Base-by-base conservation (phyloP, 2,329 filamentous ascomycete species). In the Aspergillus felis region DNA sequence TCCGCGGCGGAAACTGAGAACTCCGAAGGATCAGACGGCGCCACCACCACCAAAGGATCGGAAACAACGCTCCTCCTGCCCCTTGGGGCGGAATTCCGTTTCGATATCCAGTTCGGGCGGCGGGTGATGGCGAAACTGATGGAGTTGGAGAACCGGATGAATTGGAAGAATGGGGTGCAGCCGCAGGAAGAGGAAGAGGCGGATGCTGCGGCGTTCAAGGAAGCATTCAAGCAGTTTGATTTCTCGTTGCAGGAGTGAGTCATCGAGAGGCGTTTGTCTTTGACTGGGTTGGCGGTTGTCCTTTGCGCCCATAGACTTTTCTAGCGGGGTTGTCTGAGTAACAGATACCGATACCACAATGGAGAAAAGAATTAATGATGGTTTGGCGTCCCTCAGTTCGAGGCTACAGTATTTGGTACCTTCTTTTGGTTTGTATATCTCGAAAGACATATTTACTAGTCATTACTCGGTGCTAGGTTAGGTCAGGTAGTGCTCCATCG, bases 91-190 rank as follows among this genome's bases (percentile, higher is more conserved):
- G 86, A 84, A 20, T 84, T 89, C 61, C 84, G 88, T 14, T 97
- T 99, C 71, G 92, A 96, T 70, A 76, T 97, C 49, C 93, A 97
- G 70, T 97, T 96, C 68, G 92, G 90, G 3, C 83, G 95, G 44
- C 85, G 87, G 48, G 94, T 97, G 3, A 79, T 97, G 72, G 93
- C 91, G 1, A 97, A 96, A 76, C 78, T 99, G 53, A 79, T 99
- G 52, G 85, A 86, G 2, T 76, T 97, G 49, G 91, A 97, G 72
- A 78, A 84, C 48, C 82, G 94, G n/a, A 77, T 88, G 53, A 81
- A 91, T 64, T 99, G 94, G 94, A 87, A 87, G 72, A 89, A 96
- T 65, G 93, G 91, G 64, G 83, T 81, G 32, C 92, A 97, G 77
- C 84, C 84, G 0, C 80, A 87, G 57, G 84, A 84, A 10, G 91